Evolutionary conservation across 805 yeast genomes (phyloP), one percentile per base, ranked within the genome.

Genomic region (Candida vaughaniae): DNA sequence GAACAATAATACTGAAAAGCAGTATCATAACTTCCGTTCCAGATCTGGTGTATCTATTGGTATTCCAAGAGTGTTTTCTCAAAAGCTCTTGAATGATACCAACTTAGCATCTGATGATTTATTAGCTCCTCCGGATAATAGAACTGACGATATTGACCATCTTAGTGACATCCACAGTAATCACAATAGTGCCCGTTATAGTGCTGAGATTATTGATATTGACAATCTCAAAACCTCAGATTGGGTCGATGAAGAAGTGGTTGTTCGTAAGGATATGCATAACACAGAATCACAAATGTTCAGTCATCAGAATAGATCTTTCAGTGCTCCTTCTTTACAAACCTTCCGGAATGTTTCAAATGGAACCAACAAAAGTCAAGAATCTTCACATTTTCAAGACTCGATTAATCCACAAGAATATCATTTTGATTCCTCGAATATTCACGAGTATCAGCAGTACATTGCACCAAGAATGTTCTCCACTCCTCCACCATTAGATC

Each of bases 261-360:
- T 22, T 4, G 10, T 20, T 10, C 23, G 10, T 7, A 6, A 6
- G 10, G 9, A 6, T 20, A 7, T 10, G 10, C 33, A 28, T 14
- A 16, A 35, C 16, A 22, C 7, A 6, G 9, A 12, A 16, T 32
- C 6, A 4, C 20, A 14, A 8, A 12, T 32, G 22, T 45, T 39
- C 39, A 31, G 46, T 16, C 39, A 48, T 9, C 55, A 53, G 58
- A 50, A 46, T 39, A 33, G 64, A 15, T 58, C 68, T 2, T 47
- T 47, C 31, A 60, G 69, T 46, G 73, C 71, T 3, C 73, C 73
- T 7, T 64, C 72, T 3, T 52, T 66, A 29, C 66, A 65, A 39
- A 65, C 71, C 3, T 65, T 53, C 43, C 52, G 71, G 28, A 50
- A 60, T 27, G 32, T 42, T 12, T 39, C 52, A 2, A 29, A 25